Conservation (phyloP, 2,329 filamentous ascomycete genomes). For the Calonectria montana region DNA sequence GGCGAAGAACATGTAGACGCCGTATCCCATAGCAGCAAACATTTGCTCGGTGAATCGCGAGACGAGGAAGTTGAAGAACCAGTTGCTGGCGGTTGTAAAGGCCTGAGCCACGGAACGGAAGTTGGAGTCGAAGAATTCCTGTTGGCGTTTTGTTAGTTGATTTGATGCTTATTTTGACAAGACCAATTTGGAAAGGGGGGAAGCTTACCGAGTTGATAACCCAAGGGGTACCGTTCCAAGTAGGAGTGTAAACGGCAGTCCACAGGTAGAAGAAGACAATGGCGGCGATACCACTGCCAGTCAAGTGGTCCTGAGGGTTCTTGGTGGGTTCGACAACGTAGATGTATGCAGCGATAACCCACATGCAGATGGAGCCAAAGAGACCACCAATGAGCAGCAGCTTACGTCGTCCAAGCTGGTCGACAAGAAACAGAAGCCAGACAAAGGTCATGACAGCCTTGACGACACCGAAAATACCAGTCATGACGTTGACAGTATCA, state of each 20-base stretch:
- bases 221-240: conserved; percentile 73
- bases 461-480: conserved; percentile 75
- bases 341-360: conserved; percentile 69
- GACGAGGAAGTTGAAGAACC: conserved; percentile 68
- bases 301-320: conserved; percentile 48
- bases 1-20: conserved; percentile 67
- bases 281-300: conserved; percentile 64
- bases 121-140: conserved; percentile 67
- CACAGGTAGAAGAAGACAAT: conserved; percentile 77
- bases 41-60: conserved; percentile 65
- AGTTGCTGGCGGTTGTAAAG: conserved; percentile 67
- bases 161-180: too few species aligned
- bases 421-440: conserved; percentile 73
- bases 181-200: too few species aligned
- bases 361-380: conserved; percentile 70
- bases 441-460: conserved; percentile 73
- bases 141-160: conserved; percentile 14
- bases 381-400: conserved; percentile 70
- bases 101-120: conserved; percentile 63
- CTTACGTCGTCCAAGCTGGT: conserved; percentile 58
- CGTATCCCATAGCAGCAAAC: conserved; percentile 57
- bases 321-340: conserved; percentile 51
- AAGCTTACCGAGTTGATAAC: conserved; percentile 60
- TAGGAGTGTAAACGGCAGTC: conserved; percentile 64
- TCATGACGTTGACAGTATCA: conserved; percentile 59